Evolutionary conservation across 441 rosid genomes (phyloP), one percentile per base, ranked within the genome.

Genomic region (Geranium incanum): DNA sequence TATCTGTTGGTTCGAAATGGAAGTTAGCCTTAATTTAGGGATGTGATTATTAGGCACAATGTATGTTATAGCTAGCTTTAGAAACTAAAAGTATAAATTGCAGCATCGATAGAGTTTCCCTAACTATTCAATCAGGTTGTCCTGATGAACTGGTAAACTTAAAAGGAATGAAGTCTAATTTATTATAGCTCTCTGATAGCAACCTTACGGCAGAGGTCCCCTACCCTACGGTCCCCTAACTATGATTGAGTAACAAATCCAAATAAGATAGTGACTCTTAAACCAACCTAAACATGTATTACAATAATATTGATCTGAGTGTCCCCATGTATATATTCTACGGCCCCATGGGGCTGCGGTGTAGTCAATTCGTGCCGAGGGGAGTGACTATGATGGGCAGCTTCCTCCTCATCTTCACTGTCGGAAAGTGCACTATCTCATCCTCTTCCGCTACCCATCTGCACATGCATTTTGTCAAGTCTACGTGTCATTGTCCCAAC

Each of bases 361-460:
- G 3, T 55, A 15, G 62, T 55, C 62, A 55, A 16, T 55, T 55
- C 62, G 4, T 70, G 72, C 65, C 55, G 16, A 84, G 36, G 1
- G 82, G 72, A 36, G 81, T 70, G 69, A 93, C 86, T 39, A 68
- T 83, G 76, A 91, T 86, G 1, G 98, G 97, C 68, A 93, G 83
- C 87, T 84, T 88, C 76, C 84, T 84, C 86, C 84, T 93, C 93
- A 93, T 86, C 82, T 77, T 93, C 3, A 93, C 98, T 0, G 95
- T 93, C 11, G 96, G 98, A 71, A 93, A 93, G 82, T 89, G 79
- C 39, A 89, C 81, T 5, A 93, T 84, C 50, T 86, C 85, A 57
- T 93, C 97, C 60, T 84, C 79, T 69, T 87, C 88, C 59, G 98
- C 95, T 21, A 68, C 76, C 97, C 98, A 93, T 66, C 98, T 93